A percentile compares a stretch with the other conserved stretches of the same genome.
Conservation (phyloP, 495 filamentous ascomycete genomes). For the Neurospora discreta region DNA sequence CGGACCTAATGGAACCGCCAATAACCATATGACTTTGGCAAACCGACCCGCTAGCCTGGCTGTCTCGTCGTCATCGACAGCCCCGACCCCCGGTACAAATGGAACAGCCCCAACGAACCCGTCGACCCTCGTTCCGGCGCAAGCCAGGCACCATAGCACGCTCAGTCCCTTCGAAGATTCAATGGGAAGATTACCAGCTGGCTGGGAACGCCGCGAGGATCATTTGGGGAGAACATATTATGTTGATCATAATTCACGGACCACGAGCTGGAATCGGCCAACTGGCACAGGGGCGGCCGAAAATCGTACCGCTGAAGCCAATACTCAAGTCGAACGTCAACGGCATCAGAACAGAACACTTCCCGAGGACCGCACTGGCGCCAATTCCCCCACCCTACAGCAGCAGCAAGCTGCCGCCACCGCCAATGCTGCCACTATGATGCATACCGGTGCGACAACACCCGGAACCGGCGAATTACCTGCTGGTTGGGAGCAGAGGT, state of each 20-base stretch:
- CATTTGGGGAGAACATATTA: slow-evolving; percentile 97
- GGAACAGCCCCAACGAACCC: slow-evolving; percentile 10
- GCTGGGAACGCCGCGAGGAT: slow-evolving; percentile 95
- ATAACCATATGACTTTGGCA: slow-evolving; percentile 20
- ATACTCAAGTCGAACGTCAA: slow-evolving; percentile 81
- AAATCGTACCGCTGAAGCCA: slow-evolving; percentile 66
- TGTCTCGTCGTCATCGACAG: slow-evolving; percentile 23
- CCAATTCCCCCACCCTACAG: slow-evolving; percentile 78
- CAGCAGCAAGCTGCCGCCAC: slow-evolving; percentile 44
- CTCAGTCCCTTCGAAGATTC: slow-evolving; percentile 92
- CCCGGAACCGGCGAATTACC: slow-evolving; percentile 92
- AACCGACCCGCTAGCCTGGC: slow-evolving; percentile 29
- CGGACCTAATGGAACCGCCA: slow-evolving; percentile 26
- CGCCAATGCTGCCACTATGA: slow-evolving; percentile 63
- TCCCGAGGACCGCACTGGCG: slow-evolving; percentile 88
- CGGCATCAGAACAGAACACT: slow-evolving; percentile 92
- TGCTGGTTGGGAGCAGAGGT: slow-evolving; percentile 90
- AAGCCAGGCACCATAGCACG: slow-evolving; percentile 36
- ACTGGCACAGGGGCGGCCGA: slow-evolving; percentile 67
- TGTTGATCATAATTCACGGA: slow-evolving; percentile 94
- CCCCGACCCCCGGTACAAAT: slow-evolving; percentile 26
- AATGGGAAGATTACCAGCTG: slow-evolving; percentile 81
- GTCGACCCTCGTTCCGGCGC: slow-evolving; percentile 4
- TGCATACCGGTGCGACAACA: slow-evolving; percentile 90
- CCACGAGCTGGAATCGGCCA: slow-evolving; percentile 91